Percentiles rank a stretch among this genome's conserved stretches.
Conservation (phyloP, 805 yeast genomes). For the Starmera dryadoides region DNA sequence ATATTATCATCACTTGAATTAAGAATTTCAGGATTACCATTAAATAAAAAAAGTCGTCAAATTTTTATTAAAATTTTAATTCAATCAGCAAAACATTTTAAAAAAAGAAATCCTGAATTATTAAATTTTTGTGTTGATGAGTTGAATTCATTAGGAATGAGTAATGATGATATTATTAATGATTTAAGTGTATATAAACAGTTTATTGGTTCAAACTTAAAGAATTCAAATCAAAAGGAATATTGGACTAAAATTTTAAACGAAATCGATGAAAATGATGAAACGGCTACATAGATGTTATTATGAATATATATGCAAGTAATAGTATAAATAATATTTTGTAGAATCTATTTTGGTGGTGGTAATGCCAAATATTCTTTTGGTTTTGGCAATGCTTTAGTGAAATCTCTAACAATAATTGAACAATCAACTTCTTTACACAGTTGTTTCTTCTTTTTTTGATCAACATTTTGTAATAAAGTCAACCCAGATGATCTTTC, state of each 20-base stretch:
- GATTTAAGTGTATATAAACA: background rate
- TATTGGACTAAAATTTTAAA: too few species aligned
- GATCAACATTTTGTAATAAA: slow-evolving; percentile 64
- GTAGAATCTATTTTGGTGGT: slow-evolving; percentile 10
- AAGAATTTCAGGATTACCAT: background rate
- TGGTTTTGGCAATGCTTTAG: slow-evolving; percentile 27
- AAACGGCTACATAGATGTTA: too few species aligned
- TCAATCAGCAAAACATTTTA: background rate
- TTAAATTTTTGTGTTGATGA: background rate
- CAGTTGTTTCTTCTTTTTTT: slow-evolving; percentile 46
- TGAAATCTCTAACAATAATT: slow-evolving; percentile 76
- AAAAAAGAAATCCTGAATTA: too few species aligned
- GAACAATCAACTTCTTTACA: slow-evolving; percentile 79
- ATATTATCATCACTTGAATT: too few species aligned
- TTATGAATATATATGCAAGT: too few species aligned
- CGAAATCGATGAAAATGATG: too few species aligned
- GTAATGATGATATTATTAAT: background rate
- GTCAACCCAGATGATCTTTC: slow-evolving; percentile 85
- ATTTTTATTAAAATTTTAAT: too few species aligned
- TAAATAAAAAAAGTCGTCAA: background rate
- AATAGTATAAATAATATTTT: too few species aligned
- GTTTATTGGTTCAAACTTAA: too few species aligned
- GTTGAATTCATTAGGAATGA: background rate
- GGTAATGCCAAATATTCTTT: slow-evolving; percentile 11
- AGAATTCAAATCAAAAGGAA: too few species aligned